These are phyloP conservation scores for Citrus cavaleriei DNA, from an alignment of 345 rosid species.

Conservation along the genomic window DNA sequence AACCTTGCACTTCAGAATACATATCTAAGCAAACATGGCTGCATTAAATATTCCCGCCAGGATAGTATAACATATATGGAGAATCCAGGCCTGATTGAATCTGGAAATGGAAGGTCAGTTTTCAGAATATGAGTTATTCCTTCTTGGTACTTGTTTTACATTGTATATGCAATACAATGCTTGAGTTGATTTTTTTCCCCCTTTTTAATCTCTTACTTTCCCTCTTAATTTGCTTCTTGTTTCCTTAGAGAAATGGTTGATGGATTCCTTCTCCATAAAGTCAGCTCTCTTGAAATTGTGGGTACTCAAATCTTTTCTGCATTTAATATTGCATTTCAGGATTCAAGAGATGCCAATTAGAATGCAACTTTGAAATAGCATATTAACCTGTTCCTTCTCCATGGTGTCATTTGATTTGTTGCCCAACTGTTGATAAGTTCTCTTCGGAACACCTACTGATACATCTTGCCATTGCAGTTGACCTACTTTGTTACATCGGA, in stretches of 20 bases:
- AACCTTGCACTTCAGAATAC: slow-evolving; percentile 42
- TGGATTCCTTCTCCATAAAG: slow-evolving; percentile 80
- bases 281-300: slow-evolving; percentile 57
- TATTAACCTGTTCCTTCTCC: neutral
- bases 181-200: neutral
- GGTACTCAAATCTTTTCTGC: slow-evolving; percentile 19
- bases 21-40: slow-evolving; percentile 54
- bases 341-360: neutral
- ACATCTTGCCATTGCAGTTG: slow-evolving; percentile 34
- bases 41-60: slow-evolving; percentile 24
- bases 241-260: slow-evolving; percentile 43
- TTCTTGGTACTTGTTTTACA: neutral
- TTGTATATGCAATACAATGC: neutral
- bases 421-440: neutral
- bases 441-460: neutral
- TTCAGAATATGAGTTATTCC: slow-evolving; percentile 14
- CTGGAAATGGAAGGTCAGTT: slow-evolving; percentile 12
- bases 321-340: neutral
- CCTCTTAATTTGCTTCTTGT: neutral
- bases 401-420: neutral
- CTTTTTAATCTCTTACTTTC: neutral
- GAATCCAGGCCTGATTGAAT: slow-evolving; percentile 20
- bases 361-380: neutral
- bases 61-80: slow-evolving; percentile 44
- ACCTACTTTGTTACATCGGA: slow-evolving; percentile 48